phyloP scores from a whole-genome alignment of 2,329 filamentous ascomycete species.

The Fusarium burgessii region DNA sequence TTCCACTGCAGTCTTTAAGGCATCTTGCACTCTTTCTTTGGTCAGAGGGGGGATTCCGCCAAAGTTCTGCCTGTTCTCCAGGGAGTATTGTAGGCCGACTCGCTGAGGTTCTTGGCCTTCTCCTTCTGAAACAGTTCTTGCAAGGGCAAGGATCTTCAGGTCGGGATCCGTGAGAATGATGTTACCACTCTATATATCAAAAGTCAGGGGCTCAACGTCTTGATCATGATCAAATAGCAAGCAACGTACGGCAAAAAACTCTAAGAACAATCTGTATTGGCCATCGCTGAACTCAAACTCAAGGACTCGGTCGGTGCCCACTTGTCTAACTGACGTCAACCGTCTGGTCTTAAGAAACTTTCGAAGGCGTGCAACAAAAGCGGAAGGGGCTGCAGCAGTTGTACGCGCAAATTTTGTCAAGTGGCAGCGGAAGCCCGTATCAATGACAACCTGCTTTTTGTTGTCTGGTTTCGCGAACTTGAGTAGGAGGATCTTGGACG shows the following conservation, averaged over 20 bases:
- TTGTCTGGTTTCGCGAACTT: conserved; percentile 93
- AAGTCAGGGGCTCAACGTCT: conserved; percentile 17
- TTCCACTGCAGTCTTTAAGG: conserved; percentile 74
- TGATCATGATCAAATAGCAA: background rate
- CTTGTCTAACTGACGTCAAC: conserved; percentile 82
- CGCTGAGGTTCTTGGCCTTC: conserved; percentile 87
- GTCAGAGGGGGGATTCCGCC: conserved; percentile 80
- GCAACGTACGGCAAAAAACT: conserved; percentile 83
- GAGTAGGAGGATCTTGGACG: conserved; percentile 92
- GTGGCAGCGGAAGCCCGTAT: conserved; percentile 96
- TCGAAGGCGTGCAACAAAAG: conserved; percentile 85
- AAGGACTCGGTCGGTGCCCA: conserved; percentile 93
- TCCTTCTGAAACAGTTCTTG: conserved; percentile 83
- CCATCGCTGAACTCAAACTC: conserved; percentile 95
- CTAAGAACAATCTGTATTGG: conserved; percentile 85
- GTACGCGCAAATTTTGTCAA: conserved; percentile 90
- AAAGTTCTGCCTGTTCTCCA: conserved; percentile 88
- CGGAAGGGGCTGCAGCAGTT: conserved; percentile 84
- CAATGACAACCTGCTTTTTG: conserved; percentile 90
- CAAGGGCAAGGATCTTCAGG: conserved; percentile 82
- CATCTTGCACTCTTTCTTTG: conserved; percentile 75
- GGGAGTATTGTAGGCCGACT: conserved; percentile 80
- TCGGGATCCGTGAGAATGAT: conserved; percentile 91
- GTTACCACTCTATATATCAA: conserved; percentile 75
- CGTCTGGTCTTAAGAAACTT: conserved; percentile 90